These are phyloP conservation scores for Ascochyta lentis DNA, from an alignment of 2,329 filamentous ascomycete species.

Conservation along the genomic window DNA sequence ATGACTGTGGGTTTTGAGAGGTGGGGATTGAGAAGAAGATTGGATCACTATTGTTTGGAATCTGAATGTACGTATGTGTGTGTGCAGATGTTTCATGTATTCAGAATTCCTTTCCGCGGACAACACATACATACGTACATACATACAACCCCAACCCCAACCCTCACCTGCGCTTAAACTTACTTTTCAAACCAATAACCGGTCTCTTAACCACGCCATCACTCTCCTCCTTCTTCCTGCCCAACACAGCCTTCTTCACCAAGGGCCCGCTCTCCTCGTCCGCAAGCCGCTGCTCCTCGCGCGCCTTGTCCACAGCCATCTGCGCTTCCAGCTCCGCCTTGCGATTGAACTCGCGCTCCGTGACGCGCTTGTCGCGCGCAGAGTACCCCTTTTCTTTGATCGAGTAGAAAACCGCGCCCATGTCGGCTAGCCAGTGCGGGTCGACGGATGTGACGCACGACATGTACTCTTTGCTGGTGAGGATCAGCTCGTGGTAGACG, in stretches of 20 bases:
- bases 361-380: conserved; percentile 81
- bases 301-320: conserved; percentile 84
- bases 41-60: too few relatives aligned
- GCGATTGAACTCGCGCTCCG: conserved; percentile 88
- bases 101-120: too few relatives aligned
- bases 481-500: conserved; percentile 95
- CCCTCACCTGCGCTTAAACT: conserved; percentile 27
- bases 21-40: too few relatives aligned
- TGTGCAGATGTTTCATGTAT: too few relatives aligned
- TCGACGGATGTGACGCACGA: conserved; percentile 95
- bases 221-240: conserved; percentile 38
- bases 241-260: conserved; percentile 30
- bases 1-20: too few relatives aligned
- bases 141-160: too few relatives aligned
- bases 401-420: conserved; percentile 96
- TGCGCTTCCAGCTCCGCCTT: conserved; percentile 92
- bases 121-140: too few relatives aligned
- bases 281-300: conserved; percentile 62
- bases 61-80: too few relatives aligned
- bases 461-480: conserved; percentile 98
- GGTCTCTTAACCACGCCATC: conserved; percentile 53
- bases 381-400: conserved; percentile 98
- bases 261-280: conserved; percentile 45
- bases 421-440: conserved; percentile 94
- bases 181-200: conserved; percentile 36